phyloP scores from a whole-genome alignment of 192 early-diverging fungal species.

The Coemansia sp. region DNA sequence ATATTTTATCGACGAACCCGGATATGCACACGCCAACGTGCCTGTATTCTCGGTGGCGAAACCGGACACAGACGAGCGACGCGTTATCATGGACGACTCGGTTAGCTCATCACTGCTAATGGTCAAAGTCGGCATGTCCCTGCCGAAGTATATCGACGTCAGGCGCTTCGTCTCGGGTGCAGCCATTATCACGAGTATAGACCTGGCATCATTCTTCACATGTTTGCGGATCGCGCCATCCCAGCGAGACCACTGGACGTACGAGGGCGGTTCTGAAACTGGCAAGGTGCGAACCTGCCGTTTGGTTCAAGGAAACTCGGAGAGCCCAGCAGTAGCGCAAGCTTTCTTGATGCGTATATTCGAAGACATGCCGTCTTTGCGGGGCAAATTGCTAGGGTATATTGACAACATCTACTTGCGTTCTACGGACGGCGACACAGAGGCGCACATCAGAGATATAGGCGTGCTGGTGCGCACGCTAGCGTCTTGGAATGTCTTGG shows the following conservation, averaged over 20 bases:
- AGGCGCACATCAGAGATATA: slow-evolving; percentile 8
- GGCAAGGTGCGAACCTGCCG: neutral
- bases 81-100: neutral
- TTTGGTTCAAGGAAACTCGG: slow-evolving; percentile 13
- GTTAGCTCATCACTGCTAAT: neutral
- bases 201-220: slow-evolving; percentile 6
- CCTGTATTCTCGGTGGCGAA: neutral
- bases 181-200: neutral
- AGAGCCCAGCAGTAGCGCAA: slow-evolving; percentile 8
- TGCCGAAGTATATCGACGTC: neutral
- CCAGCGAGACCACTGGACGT: neutral
- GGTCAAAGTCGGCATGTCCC: neutral
- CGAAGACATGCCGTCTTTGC: neutral
- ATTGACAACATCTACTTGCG: slow-evolving; percentile 23
- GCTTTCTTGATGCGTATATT: neutral
- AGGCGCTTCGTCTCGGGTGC: neutral
- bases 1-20: neutral
- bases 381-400: slow-evolving; percentile 2
- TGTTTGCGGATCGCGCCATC: neutral
- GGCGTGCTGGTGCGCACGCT: neutral
- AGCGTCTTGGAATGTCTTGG: neutral
- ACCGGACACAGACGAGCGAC: neutral
- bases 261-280: neutral
- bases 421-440: neutral
- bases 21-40: neutral